phyloP scores from a whole-genome alignment of 441 rosid genomes.

The Geranium incanum region DNA sequence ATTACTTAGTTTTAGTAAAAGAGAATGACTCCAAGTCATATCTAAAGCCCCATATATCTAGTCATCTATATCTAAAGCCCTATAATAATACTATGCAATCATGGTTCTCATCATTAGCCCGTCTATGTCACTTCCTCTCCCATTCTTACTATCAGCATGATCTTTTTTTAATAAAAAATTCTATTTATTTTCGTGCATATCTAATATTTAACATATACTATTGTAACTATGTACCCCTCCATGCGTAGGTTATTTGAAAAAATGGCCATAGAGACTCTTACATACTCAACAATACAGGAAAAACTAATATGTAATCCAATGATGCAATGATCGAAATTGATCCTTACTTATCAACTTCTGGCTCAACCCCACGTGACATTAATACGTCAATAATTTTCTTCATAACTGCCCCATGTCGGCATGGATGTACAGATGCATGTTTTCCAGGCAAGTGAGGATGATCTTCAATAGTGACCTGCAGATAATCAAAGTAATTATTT shows the following conservation, averaged over 20 bases:
- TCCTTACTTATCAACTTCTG: conserved; percentile 87
- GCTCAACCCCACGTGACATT: conserved; percentile 92
- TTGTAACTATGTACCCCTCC: background rate
- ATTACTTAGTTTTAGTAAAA: background rate
- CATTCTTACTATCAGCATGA: background rate
- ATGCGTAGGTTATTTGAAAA: background rate
- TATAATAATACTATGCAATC: background rate
- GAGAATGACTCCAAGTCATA: background rate
- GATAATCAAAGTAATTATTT: background rate
- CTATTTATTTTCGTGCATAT: too few relatives aligned
- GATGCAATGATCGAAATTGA: background rate
- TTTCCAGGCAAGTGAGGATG: conserved; percentile 95
- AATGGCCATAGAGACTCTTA: background rate
- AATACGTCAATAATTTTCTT: conserved; percentile 89
- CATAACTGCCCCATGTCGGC: conserved; percentile 97
- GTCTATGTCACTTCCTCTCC: background rate
- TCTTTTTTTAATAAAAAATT: too few relatives aligned
- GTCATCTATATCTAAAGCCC: background rate
- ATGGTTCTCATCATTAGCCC: background rate
- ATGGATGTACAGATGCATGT: conserved; percentile 96
- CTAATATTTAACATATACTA: too few relatives aligned
- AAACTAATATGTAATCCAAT: background rate
- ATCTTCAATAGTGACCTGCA: conserved; percentile 93
- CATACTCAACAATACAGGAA: background rate
- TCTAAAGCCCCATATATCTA: background rate